Percentiles rank a stretch among this genome's conserved stretches.
These are phyloP conservation scores for Beauveria varroae DNA, from an alignment of 2,329 filamentous ascomycete genomes.

Conservation along the genomic window DNA sequence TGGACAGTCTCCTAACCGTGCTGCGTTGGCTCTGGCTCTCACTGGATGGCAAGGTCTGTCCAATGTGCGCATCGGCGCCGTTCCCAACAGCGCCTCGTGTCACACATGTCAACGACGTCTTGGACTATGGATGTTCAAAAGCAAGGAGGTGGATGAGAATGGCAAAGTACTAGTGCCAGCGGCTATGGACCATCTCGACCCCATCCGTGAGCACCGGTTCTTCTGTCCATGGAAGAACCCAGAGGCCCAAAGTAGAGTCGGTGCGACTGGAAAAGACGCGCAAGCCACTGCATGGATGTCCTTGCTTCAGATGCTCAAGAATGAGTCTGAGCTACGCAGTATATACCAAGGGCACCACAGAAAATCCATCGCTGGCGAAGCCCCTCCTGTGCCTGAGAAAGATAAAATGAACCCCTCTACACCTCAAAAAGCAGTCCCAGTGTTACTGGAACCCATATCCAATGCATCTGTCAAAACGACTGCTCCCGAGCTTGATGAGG, in stretches of 20 bases:
- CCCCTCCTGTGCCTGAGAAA: constrained; percentile 12
- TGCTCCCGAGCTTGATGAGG: constrained; percentile 31
- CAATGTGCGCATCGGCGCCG: constrained; percentile 46
- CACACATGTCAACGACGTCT: constrained; percentile 80
- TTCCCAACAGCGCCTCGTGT: constrained; percentile 71
- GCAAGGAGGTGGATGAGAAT: constrained; percentile 54
- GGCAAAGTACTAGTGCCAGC: constrained; percentile 49
- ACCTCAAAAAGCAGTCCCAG: constrained; percentile 7
- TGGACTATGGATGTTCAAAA: constrained; percentile 89
- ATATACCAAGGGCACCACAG: constrained; percentile 25
- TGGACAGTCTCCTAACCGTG: constrained; percentile 39
- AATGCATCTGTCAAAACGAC: background rate
- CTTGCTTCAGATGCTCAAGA: constrained; percentile 46
- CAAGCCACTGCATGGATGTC: constrained; percentile 47
- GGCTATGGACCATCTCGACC: constrained; percentile 60
- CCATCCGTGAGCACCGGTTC: constrained; percentile 66
- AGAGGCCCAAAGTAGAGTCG: constrained; percentile 44
- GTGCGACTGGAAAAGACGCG: constrained; percentile 26
- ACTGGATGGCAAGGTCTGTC: constrained; percentile 68
- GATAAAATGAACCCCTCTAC: constrained; percentile 17
- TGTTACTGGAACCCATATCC: background rate
- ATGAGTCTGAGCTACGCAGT: constrained; percentile 47
- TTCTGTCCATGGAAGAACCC: constrained; percentile 77
- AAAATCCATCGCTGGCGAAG: constrained; percentile 15
- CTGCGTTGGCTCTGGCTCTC: constrained; percentile 61